A percentile compares a stretch with the other conserved stretches of the same genome.
phyloP scores from a whole-genome alignment of 73 alveolate species.

The Paraurostyla sp. region DNA sequence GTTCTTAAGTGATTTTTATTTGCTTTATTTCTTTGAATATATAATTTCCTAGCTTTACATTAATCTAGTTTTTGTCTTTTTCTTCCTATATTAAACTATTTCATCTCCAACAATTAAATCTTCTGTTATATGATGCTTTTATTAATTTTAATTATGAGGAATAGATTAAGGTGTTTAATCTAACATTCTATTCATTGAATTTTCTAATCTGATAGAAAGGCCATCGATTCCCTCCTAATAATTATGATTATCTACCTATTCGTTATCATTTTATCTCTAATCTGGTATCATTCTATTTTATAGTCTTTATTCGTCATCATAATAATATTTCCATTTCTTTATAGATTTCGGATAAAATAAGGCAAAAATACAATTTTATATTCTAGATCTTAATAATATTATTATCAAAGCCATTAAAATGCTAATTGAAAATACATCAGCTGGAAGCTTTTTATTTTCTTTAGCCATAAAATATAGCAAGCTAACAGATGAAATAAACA shows the following conservation, averaged over 20 bases:
- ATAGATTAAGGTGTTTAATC: neutral
- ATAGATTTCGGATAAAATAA: neutral
- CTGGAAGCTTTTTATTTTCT: neutral
- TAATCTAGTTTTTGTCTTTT: too few species aligned
- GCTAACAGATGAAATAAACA: neutral
- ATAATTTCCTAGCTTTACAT: too few species aligned
- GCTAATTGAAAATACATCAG: neutral
- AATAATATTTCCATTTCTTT: neutral
- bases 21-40: too few species aligned
- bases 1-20: too few species aligned
- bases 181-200: constrained; percentile 41
- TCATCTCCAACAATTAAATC: constrained; percentile 20
- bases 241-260: neutral
- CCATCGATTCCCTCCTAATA: neutral
- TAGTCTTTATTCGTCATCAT: neutral
- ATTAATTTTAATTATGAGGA: neutral
- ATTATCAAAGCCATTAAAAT: neutral
- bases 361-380: neutral
- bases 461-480: neutral
- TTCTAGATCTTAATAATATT: neutral
- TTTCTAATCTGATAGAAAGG: neutral
- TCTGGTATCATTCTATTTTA: constrained; percentile 5
- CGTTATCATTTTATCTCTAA: neutral
- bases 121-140: neutral
- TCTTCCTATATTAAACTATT: too few species aligned